A percentile compares a stretch with the other conserved stretches of the same genome.
Evolutionary conservation across 768 basidiomycete genomes (phyloP).

Genomic region (Lentinus tigrinus): DNA sequence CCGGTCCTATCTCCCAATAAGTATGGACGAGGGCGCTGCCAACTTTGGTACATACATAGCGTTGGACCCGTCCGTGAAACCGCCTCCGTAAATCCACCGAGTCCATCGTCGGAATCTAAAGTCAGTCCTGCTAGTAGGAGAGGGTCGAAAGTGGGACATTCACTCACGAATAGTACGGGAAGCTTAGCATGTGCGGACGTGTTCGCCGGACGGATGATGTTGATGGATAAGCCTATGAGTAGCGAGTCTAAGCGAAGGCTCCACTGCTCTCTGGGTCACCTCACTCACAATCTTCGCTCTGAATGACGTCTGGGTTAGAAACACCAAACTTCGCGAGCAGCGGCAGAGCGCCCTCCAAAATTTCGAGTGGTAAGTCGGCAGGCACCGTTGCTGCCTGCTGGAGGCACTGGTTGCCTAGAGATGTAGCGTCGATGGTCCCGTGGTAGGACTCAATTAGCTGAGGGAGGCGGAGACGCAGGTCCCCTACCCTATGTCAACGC

Average conservation of each 20-base stretch:
- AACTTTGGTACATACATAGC: background rate
- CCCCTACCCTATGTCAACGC: background rate
- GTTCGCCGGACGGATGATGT: constrained; percentile 12
- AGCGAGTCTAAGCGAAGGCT: background rate
- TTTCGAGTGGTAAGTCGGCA: background rate
- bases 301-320: background rate
- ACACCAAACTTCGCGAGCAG: too few species aligned
- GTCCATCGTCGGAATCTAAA: background rate
- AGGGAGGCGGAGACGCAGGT: constrained; percentile 20
- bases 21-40: too few species aligned
- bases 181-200: background rate
- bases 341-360: too few species aligned
- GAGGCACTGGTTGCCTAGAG: constrained; percentile 14
- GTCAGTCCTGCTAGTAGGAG: too few species aligned
- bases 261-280: too few species aligned
- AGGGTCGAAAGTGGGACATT: too few species aligned
- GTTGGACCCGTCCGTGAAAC: too few species aligned
- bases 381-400: background rate
- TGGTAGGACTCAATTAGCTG: background rate
- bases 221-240: constrained; percentile 17
- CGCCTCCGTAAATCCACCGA: background rate
- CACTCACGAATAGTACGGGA: constrained; percentile 20
- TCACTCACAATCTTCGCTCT: constrained; percentile 6
- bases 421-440: constrained; percentile 6
- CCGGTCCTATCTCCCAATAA: background rate